Evolutionary conservation across 2,329 filamentous ascomycete species (phyloP).

Genomic region (Zasmidium citrigriseum): DNA sequence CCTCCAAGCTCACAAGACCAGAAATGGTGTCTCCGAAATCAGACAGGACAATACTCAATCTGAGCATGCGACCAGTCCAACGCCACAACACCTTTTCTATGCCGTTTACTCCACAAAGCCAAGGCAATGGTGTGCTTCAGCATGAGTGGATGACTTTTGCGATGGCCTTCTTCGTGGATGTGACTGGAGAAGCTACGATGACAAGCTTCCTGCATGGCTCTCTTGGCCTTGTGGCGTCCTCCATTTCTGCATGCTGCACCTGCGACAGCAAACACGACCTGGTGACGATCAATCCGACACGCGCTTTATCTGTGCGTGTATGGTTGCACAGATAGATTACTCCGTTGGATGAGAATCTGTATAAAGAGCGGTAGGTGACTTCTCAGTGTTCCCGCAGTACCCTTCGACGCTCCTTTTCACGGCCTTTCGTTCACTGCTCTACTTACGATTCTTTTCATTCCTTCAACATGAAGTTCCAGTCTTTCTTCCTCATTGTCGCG

Average conservation of each 20-base stretch:
- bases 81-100: not conserved
- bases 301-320: not conserved
- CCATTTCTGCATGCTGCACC: not conserved
- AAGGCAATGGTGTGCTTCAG: not conserved
- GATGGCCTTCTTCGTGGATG: not conserved
- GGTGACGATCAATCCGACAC: not conserved
- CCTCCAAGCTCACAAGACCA: not conserved
- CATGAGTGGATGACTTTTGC: not conserved
- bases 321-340: not conserved
- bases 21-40: not conserved
- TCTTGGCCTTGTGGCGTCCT: not conserved
- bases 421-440: not conserved
- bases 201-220: not conserved
- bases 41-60: not conserved
- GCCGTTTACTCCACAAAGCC: not conserved
- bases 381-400: not conserved
- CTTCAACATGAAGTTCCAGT: conserved; percentile 17
- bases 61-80: conserved; percentile 1
- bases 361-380: not conserved
- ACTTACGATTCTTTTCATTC: conserved; percentile 1
- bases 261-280: not conserved
- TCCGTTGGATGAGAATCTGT: not conserved
- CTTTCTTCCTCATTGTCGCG: conserved; percentile 11
- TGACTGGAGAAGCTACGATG: not conserved
- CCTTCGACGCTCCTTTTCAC: conserved; percentile 1